These are phyloP conservation scores for Tuber magnatum DNA, from an alignment of 495 filamentous ascomycete genomes.

Conservation along the genomic window DNA sequence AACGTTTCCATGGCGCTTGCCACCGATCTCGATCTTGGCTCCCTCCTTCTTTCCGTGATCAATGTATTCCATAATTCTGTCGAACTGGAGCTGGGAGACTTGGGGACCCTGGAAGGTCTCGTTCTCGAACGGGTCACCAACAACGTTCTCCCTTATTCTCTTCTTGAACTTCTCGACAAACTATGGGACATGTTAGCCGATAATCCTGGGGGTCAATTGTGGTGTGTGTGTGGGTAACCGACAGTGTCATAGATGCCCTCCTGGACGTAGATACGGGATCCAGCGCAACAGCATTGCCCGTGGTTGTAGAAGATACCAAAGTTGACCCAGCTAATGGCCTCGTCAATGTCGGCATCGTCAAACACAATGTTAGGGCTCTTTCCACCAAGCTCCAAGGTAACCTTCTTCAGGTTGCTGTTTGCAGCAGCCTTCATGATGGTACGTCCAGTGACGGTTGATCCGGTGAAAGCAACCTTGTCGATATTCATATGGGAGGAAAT, in stretches of 20 bases:
- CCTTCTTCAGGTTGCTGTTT: slow-evolving; percentile 94
- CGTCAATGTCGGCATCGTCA: slow-evolving; percentile 89
- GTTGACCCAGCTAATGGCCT: slow-evolving; percentile 97
- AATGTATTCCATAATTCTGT: slow-evolving; percentile 98
- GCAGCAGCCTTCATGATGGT: slow-evolving; percentile 94
- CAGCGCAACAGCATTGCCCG: slow-evolving; percentile 96
- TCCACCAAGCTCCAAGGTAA: slow-evolving; percentile 95
- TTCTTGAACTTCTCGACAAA: slow-evolving; percentile 83
- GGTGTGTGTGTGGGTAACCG: background rate
- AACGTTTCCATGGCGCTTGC: slow-evolving; percentile 77
- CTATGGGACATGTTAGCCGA: slow-evolving; percentile 42
- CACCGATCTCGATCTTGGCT: slow-evolving; percentile 76
- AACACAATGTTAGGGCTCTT: slow-evolving; percentile 99
- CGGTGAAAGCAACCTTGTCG: slow-evolving; percentile 98
- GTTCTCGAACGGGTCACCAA: slow-evolving; percentile 82
- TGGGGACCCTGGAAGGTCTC: slow-evolving; percentile 97
- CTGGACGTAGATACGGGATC: slow-evolving; percentile 92
- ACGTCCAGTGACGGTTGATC: slow-evolving; percentile 83
- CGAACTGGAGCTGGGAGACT: slow-evolving; percentile 88
- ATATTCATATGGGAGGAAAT: slow-evolving; percentile 92
- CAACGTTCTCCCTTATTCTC: slow-evolving; percentile 70
- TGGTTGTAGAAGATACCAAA: slow-evolving; percentile 99
- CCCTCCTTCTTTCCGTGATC: slow-evolving; percentile 78
- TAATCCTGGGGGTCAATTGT: background rate
- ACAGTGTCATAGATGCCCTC: slow-evolving; percentile 80